These are phyloP conservation scores for Sungouiella blattae DNA, from an alignment of 805 yeast species.

Conservation along the genomic window DNA sequence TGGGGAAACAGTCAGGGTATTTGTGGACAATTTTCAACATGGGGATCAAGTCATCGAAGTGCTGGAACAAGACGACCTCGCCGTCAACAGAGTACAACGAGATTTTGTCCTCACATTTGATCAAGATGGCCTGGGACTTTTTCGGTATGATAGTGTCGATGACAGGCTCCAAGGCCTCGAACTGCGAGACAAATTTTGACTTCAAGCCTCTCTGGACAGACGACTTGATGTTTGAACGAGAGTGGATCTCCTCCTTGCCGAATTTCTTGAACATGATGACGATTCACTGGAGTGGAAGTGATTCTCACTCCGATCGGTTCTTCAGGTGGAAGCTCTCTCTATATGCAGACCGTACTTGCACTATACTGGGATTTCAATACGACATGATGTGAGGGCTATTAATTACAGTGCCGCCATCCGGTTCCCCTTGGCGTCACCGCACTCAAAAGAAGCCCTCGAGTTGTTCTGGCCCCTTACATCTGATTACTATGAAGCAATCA, in stretches of 20 bases:
- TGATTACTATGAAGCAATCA: conserved; percentile 4
- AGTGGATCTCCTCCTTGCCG: conserved; percentile 81
- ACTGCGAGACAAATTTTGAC: conserved; percentile 66
- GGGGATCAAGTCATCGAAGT: conserved; percentile 78
- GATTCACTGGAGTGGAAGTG: too few species aligned
- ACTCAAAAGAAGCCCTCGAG: conserved; percentile 41
- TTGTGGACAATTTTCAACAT: conserved; percentile 71
- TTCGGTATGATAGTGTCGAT: conserved; percentile 86
- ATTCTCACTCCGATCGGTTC: too few species aligned
- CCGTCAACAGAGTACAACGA: conserved; percentile 71
- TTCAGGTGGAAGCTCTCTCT: too few species aligned
- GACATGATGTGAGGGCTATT: conserved; percentile 35
- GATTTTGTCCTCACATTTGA: conserved; percentile 88
- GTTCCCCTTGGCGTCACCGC: conserved; percentile 39
- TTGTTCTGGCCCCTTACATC: conserved; percentile 40
- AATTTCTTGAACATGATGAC: conserved; percentile 58
- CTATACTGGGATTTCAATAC: too few species aligned
- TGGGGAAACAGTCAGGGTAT: conserved; percentile 80
- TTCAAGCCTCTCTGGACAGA: conserved; percentile 92
- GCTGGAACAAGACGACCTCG: conserved; percentile 75
- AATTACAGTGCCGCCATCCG: conserved; percentile 46
- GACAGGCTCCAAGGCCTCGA: conserved; percentile 67
- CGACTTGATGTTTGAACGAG: conserved; percentile 87
- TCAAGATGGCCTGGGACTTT: conserved; percentile 72
- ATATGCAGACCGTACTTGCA: too few species aligned